phyloP scores from a whole-genome alignment of 148 eudicot genomes.

The Rhododendron ferrugineum region DNA sequence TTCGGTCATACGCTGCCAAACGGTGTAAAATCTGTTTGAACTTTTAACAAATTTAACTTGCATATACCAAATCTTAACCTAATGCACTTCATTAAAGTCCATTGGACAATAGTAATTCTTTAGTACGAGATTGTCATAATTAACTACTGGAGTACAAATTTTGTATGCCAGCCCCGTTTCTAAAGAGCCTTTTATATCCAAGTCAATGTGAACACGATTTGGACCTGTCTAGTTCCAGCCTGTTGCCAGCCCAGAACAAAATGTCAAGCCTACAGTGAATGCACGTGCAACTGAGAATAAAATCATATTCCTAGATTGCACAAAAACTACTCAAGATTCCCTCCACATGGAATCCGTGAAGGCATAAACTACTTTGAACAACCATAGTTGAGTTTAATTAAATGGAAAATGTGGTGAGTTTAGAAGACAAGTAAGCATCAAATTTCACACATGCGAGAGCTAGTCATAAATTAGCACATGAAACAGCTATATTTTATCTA shows the following conservation, averaged over 20 bases:
- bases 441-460: not conserved
- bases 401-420: not conserved
- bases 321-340: not conserved
- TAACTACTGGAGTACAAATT: not conserved
- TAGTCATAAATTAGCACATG: too few relatives aligned
- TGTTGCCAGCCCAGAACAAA: not conserved
- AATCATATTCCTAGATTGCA: not conserved
- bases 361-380: not conserved
- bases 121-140: not conserved
- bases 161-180: not conserved
- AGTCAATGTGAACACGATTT: not conserved
- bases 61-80: not conserved
- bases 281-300: not conserved
- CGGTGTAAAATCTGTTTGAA: not conserved
- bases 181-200: not conserved
- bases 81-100: not conserved
- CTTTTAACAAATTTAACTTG: not conserved
- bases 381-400: not conserved
- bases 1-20: not conserved
- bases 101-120: not conserved
- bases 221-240: not conserved
- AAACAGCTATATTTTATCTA: too few relatives aligned
- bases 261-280: not conserved
- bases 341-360: too few relatives aligned
- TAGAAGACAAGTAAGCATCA: not conserved